phyloP scores from a whole-genome alignment of 192 early-diverging fungal genomes.

The Phlyctochytrium planicorne region DNA sequence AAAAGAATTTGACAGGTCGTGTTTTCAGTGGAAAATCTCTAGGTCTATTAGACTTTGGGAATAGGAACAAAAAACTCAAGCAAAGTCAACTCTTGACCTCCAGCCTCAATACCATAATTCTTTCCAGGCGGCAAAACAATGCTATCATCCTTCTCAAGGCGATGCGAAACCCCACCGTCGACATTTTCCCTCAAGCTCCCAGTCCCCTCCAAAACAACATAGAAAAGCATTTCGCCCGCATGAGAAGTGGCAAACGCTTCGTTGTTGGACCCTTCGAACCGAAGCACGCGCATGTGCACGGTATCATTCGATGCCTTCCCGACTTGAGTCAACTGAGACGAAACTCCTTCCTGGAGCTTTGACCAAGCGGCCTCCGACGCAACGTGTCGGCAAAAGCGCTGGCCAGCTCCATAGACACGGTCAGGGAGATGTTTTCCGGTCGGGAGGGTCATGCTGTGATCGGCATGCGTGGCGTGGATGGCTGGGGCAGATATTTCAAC shows the following conservation, averaged over 20 bases:
- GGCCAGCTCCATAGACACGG: constrained; percentile 9
- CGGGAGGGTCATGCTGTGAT: constrained; percentile 19
- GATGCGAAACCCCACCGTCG: background rate
- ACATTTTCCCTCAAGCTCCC: background rate
- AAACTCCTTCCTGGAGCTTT: background rate
- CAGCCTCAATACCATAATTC: no score
- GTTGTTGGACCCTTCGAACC: constrained; percentile 6
- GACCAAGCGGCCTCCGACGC: background rate
- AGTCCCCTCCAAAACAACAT: constrained; percentile 15
- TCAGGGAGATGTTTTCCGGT: constrained; percentile 5
- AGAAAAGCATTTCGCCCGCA: constrained; percentile 21
- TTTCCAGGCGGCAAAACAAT: constrained; percentile 1
- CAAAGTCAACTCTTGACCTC: no score
- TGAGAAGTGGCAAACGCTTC: constrained; percentile 4
- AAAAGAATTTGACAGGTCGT: no score
- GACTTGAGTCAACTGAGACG: background rate
- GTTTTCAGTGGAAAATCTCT: no score
- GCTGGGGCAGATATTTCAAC: constrained; percentile 32
- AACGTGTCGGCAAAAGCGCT: constrained; percentile 16
- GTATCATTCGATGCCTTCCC: constrained; percentile 4
- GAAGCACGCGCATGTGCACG: constrained; percentile 9
- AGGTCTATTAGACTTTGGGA: no score
- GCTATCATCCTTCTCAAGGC: constrained; percentile 3
- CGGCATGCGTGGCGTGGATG: constrained; percentile 29
- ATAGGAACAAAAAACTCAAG: no score